A percentile compares a stretch with the other conserved stretches of the same genome.
Evolutionary conservation across 192 early-diverging fungal genomes (phyloP).

Genomic region (Coemansia sp.): DNA sequence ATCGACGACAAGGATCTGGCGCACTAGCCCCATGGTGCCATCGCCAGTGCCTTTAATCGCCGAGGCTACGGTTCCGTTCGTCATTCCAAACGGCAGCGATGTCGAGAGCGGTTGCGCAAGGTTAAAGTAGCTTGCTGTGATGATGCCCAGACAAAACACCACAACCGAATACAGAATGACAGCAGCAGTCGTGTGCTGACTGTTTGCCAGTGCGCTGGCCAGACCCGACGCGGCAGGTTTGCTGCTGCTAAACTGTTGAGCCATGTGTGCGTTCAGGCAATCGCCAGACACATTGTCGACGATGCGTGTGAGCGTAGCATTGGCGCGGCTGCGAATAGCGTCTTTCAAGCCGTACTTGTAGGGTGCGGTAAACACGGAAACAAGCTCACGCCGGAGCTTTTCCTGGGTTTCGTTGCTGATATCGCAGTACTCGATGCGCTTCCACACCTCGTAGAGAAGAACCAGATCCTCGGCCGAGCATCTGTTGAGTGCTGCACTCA

Average conservation of each 20-base stretch:
- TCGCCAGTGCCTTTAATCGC: constrained; percentile 20
- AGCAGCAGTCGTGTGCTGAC: constrained; percentile 44
- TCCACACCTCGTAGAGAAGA: constrained; percentile 50
- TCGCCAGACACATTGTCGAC: constrained; percentile 52
- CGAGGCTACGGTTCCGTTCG: constrained; percentile 30
- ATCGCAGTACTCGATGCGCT: constrained; percentile 48
- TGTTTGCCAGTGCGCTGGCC: constrained; percentile 27
- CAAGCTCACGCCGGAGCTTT: constrained; percentile 39
- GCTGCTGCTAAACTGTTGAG: constrained; percentile 15
- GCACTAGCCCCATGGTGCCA: constrained; percentile 35
- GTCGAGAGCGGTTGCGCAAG: constrained; percentile 38
- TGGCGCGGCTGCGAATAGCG: constrained; percentile 41
- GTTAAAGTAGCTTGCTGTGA: constrained; percentile 51
- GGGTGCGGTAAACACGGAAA: constrained; percentile 37
- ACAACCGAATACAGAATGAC: constrained; percentile 54
- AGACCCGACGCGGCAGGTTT: constrained; percentile 21
- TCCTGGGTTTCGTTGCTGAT: constrained; percentile 22
- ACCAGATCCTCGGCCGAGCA: constrained; percentile 52
- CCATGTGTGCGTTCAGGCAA: constrained; percentile 8
- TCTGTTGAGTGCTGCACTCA: constrained; percentile 22
- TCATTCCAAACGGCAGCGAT: constrained; percentile 23
- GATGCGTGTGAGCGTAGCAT: constrained; percentile 45
- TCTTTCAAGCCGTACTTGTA: constrained; percentile 47
- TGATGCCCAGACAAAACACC: constrained; percentile 52
- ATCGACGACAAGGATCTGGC: constrained; percentile 51